phyloP scores from a whole-genome alignment of 2,329 filamentous ascomycete genomes.

The Penicillium sp. region DNA sequence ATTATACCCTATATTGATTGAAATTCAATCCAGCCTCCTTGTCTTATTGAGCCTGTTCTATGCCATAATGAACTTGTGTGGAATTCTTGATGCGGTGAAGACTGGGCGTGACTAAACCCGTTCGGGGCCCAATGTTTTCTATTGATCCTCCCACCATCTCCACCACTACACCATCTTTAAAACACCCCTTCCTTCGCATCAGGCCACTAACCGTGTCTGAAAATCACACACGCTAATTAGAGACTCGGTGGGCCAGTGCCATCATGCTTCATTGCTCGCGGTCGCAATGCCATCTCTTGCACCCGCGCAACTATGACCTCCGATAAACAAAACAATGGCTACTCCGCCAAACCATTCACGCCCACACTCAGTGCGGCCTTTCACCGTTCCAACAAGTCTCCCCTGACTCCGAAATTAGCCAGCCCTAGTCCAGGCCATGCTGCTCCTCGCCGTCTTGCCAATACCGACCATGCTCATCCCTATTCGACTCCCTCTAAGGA shows the following conservation, averaged over 20 bases:
- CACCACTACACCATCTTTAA: neutral
- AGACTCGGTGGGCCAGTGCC: constrained; percentile 22
- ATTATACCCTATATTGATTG: neutral
- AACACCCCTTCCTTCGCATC: constrained; percentile 8
- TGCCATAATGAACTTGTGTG: neutral
- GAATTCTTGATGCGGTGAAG: constrained; percentile 26
- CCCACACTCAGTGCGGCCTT: constrained; percentile 66
- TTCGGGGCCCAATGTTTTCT: constrained; percentile 28
- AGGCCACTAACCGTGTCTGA: constrained; percentile 6
- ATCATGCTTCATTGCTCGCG: constrained; percentile 34
- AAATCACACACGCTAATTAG: constrained; percentile 1
- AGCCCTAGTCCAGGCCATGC: constrained; percentile 34
- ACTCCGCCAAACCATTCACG: constrained; percentile 60
- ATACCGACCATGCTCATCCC: constrained; percentile 34
- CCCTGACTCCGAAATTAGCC: constrained; percentile 61
- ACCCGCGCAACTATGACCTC: constrained; percentile 47
- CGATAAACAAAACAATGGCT: constrained; percentile 54
- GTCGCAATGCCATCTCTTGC: constrained; percentile 50
- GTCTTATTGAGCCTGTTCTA: neutral
- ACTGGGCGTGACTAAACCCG: constrained; percentile 24
- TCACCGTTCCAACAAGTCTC: constrained; percentile 55
- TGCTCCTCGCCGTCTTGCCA: constrained; percentile 34
- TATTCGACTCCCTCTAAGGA: constrained; percentile 35
- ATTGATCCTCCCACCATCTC: constrained; percentile 13
- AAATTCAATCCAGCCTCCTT: neutral